Evolutionary conservation across 192 early-diverging fungal genomes (phyloP).

Genomic region (Diversispora epigaea): DNA sequence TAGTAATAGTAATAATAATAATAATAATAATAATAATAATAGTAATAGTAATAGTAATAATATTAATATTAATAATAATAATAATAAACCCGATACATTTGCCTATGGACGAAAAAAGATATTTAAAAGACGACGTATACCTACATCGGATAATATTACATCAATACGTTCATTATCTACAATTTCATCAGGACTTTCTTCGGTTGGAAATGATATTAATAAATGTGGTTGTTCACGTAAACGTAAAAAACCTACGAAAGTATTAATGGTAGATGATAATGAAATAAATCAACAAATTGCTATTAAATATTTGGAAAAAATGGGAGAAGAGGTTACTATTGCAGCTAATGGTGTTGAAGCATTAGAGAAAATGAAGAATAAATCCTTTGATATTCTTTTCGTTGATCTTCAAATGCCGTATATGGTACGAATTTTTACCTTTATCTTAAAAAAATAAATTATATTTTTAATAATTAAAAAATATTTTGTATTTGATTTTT

Average conservation of each 20-base stretch:
- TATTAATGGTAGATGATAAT: slow-evolving; percentile 5
- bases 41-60: too few relatives aligned
- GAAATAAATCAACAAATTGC: background rate
- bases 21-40: too few relatives aligned
- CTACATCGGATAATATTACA: too few relatives aligned
- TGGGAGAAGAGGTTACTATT: background rate
- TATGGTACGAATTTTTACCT: background rate
- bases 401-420: background rate
- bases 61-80: too few relatives aligned
- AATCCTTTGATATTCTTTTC: slow-evolving; percentile 1
- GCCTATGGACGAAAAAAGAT: too few relatives aligned
- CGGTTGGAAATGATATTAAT: background rate
- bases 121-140: too few relatives aligned
- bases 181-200: background rate
- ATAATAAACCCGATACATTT: too few relatives aligned
- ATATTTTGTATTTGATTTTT: background rate
- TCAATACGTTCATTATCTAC: background rate
- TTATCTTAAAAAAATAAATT: too few relatives aligned
- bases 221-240: background rate
- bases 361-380: background rate
- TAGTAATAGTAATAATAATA: too few relatives aligned
- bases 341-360: slow-evolving; percentile 6
- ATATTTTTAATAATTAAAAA: too few relatives aligned
- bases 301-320: background rate
- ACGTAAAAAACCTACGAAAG: background rate